These are phyloP conservation scores for Botrytis aclada DNA, from an alignment of 2,329 filamentous ascomycete genomes.

Conservation along the genomic window DNA sequence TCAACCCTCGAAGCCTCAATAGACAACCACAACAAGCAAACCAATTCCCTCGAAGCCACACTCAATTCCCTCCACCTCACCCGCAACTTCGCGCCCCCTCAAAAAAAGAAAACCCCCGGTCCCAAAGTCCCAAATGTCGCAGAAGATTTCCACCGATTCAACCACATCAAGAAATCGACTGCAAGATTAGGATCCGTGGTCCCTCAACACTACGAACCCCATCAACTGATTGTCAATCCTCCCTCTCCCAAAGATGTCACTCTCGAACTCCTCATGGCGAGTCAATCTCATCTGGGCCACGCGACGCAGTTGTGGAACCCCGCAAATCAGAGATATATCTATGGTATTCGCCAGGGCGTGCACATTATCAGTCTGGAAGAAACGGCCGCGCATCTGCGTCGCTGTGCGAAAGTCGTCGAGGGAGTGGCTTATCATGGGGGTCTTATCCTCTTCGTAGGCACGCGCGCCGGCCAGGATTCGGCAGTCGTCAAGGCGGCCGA, in stretches of 20 bases:
- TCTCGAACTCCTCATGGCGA: constrained; percentile 84
- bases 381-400: constrained; percentile 84
- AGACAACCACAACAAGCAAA: constrained; percentile 21
- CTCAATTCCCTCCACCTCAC: constrained; percentile 29
- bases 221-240: constrained; percentile 66
- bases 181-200: constrained; percentile 49
- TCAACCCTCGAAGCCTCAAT: constrained; percentile 21
- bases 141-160: constrained; percentile 28
- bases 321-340: constrained; percentile 89
- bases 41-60: constrained; percentile 27
- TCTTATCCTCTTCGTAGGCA: constrained; percentile 87
- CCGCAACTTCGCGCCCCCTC: constrained; percentile 23
- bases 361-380: constrained; percentile 92
- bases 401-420: constrained; percentile 87
- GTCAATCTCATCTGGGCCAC: constrained; percentile 87
- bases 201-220: constrained; percentile 60
- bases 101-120: background rate
- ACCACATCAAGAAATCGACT: constrained; percentile 45
- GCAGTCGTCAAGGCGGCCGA: constrained; percentile 78
- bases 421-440: constrained; percentile 81
- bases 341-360: constrained; percentile 80
- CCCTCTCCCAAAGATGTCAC: constrained; percentile 77
- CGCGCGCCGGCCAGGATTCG: constrained; percentile 74
- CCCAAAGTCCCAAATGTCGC: constrained; percentile 18
- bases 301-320: constrained; percentile 92